Evolutionary conservation across 805 yeast genomes (phyloP), one percentile per base, ranked within the genome.

Genomic region (Metschnikowia anglica): DNA sequence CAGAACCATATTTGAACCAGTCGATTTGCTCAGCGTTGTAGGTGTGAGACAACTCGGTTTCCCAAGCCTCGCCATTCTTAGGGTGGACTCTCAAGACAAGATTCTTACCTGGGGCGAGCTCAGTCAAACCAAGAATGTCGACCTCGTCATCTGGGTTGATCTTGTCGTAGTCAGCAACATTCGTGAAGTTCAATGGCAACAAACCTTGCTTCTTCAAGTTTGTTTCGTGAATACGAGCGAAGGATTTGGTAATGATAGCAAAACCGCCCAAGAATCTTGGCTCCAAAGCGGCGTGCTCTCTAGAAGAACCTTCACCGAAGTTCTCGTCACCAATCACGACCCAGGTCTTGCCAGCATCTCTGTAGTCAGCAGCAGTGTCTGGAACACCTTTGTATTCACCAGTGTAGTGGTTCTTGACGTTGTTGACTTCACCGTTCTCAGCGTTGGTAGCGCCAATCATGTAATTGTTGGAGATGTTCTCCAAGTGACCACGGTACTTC

Each of bases 161-260:
- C 79, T 78, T 86, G 76, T 91, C 97, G 74, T 93, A 91, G 71
- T 85, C 98, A 56, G 80, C 88, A 61, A 82, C 83, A 63, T 91
- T 77, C 66, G 76, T 83, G 63, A 93, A 91, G 83, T 88, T 91
- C 74, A 91, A 84, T 70, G 99, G 98, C 70, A 91, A 80, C 67
- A 91, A 77, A 81, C 99, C 99, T 79, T 91, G 99, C 77, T 91
- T 91, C 90, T 91, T 91, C 83, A 91, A 83, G 85, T 91, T 91
- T 60, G 99, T 91, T 81, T 91, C 99, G 78, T 91, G 99, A 63
- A 91, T 93, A 78, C 98, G 88, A 56, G 98, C 98, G 69, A 93
- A 93, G 36, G 97, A 90, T 75, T 88, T 91, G 70, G 97, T 88
- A 65, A 91, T 87, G 74, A 91, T 91, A 60, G 97, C 97, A 66